These are phyloP conservation scores for Besnoitia besnoiti DNA, from an alignment of 169 alveolate genomes.

Conservation along the genomic window DNA sequence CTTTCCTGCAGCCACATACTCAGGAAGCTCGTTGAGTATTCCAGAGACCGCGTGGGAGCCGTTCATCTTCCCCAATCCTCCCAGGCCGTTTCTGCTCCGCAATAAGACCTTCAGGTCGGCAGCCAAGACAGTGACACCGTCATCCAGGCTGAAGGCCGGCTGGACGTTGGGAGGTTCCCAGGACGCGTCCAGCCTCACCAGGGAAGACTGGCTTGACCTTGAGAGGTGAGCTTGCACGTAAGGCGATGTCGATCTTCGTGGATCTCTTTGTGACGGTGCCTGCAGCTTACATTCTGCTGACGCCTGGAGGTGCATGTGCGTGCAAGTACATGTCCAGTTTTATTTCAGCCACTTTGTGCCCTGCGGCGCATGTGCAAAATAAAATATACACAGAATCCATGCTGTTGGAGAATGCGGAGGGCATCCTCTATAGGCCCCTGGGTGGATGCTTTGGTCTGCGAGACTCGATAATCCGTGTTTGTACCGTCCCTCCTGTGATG, in stretches of 20 bases:
- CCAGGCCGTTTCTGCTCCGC: slow-evolving; percentile 55
- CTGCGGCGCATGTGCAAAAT: no score
- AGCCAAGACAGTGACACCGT: background rate
- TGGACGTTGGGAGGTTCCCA: slow-evolving; percentile 3
- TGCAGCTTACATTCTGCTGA: no score
- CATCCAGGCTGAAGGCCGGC: background rate
- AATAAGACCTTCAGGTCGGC: background rate
- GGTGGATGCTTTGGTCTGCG: no score
- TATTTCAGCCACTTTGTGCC: no score
- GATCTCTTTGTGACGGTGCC: no score
- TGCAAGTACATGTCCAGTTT: no score
- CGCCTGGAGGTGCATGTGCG: no score
- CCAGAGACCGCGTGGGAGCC: slow-evolving; percentile 65
- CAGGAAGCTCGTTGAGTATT: slow-evolving; percentile 44
- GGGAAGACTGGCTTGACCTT: slow-evolving; percentile 9
- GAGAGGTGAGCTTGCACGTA: slow-evolving; percentile 13
- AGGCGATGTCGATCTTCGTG: no score
- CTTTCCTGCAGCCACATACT: slow-evolving; percentile 23
- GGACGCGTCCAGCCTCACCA: background rate
- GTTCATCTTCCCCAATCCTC: slow-evolving; percentile 67
- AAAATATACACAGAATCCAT: no score
- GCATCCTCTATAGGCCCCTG: no score
- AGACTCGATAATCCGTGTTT: no score
- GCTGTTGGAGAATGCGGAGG: no score
- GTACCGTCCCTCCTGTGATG: background rate